Evolutionary conservation across 768 basidiomycete species (phyloP), one percentile per base, ranked within the genome.

Genomic region (Phlebiopsis gigantea): DNA sequence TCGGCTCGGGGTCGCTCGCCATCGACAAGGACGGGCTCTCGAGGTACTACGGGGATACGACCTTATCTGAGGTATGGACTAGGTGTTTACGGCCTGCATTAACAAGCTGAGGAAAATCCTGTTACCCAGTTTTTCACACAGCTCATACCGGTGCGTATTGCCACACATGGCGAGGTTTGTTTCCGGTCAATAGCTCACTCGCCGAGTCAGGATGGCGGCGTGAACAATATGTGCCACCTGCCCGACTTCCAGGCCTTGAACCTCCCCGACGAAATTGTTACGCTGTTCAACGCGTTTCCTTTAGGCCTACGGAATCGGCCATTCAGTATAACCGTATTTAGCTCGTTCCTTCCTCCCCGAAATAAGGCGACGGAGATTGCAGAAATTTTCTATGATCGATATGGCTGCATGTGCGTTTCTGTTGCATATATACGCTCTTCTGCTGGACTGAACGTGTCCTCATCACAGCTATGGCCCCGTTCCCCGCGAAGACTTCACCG

Each of bases 1-100:
- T 56, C 21, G 49, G 69, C 24, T 66, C 81, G 42, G 80, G 81
- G 22, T 77, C 79, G 6, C 72, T 82, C 10, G 72, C 79, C 0
- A 75, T 83, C 31, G 77, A 77, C 39, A 49, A 68, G 5, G 73
- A 80, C 51, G 81, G 79, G n/a, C 75, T 77, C 49, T 68, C 75
- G 1, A 74, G 71, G 56, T 81, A 81, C 64, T 76, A 78, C 59
- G 80, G 80, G 12, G 77, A 74, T 57, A 75, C 76, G 4, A 74
- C 79, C 22, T 71, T 75, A 17, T 76, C 79, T 22, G 80, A 81
- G 73, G 81, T 79, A 59, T 51, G 68, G 29, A 31, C 12, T 51
- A n/a, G n/a, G n/a, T n/a, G n/a, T n/a, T n/a, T n/a, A n/a, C n/a
- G n/a, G n/a, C n/a, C n/a, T n/a, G n/a, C n/a, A n/a, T n/a, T n/a